Evolutionary conservation across 2,329 filamentous ascomycete genomes (phyloP).

Genomic region (Clathrospora elynae): DNA sequence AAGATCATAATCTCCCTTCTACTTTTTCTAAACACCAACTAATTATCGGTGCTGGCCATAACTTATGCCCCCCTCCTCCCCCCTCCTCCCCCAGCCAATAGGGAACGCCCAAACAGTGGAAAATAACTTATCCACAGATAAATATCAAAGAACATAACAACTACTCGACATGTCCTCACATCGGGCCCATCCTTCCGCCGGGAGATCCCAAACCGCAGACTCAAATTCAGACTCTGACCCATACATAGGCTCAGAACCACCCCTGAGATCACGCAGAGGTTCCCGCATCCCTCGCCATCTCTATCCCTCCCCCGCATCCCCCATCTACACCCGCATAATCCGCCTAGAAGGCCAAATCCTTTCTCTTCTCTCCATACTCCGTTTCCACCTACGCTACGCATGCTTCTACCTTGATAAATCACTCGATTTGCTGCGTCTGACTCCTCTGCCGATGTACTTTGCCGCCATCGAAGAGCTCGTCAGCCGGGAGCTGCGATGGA

Average conservation of each 20-base stretch:
- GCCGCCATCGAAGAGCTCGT: background rate
- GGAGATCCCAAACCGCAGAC: background rate
- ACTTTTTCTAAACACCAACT: too few relatives aligned
- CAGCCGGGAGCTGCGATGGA: background rate
- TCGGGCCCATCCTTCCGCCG: background rate
- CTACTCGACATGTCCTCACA: too few relatives aligned
- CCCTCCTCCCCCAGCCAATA: too few relatives aligned
- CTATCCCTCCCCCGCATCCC: too few relatives aligned
- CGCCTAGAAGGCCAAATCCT: conserved; percentile 1
- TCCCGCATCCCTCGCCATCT: background rate
- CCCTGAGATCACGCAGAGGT: background rate
- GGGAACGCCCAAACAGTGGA: too few relatives aligned
- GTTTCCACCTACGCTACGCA: background rate
- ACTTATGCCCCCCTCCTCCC: too few relatives aligned
- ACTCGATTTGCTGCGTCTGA: background rate
- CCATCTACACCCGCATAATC: conserved; percentile 2
- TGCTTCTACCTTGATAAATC: background rate
- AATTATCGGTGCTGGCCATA: too few relatives aligned
- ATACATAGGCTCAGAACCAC: background rate
- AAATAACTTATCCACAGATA: too few relatives aligned
- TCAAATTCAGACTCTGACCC: background rate
- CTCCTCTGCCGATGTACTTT: background rate
- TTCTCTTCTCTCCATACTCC: background rate
- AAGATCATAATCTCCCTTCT: too few relatives aligned
- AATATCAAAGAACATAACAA: background rate